These are phyloP conservation scores for Aspergillus sclerotiicarbonarius DNA, from an alignment of 495 filamentous ascomycete genomes.

Conservation along the genomic window DNA sequence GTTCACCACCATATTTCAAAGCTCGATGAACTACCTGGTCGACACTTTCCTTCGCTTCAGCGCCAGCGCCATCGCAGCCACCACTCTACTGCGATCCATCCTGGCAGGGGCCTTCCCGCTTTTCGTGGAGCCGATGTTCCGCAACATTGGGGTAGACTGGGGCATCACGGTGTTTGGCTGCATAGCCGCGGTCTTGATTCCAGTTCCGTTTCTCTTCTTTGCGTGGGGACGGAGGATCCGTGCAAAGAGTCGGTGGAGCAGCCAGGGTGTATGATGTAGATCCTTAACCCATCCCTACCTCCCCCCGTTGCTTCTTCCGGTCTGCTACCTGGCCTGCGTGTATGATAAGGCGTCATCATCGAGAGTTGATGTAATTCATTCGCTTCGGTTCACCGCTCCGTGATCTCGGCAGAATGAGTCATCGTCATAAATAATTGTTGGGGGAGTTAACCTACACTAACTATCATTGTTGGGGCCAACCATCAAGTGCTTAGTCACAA, in stretches of 20 bases:
- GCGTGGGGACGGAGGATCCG: not conserved
- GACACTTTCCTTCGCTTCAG: conserved; percentile 17
- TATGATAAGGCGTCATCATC: no score
- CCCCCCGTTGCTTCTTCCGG: no score
- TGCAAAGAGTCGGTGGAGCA: not conserved
- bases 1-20: conserved; percentile 40
- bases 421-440: no score
- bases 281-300: no score
- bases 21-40: conserved; percentile 21
- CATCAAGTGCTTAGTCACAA: no score
- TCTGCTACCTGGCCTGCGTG: no score
- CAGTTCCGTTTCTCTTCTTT: conserved; percentile 6
- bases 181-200: conserved; percentile 5
- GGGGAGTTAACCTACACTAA: no score
- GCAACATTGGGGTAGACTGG: conserved; percentile 5
- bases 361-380: no score
- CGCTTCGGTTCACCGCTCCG: no score
- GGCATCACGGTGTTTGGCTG: conserved; percentile 5
- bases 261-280: not conserved
- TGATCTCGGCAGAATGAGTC: no score
- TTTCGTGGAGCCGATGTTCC: conserved; percentile 3
- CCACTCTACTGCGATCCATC: conserved; percentile 1
- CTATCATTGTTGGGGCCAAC: no score
- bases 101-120: conserved; percentile 4
- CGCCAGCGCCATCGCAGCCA: conserved; percentile 3